Evolutionary conservation across 2,329 filamentous ascomycete genomes (phyloP), one percentile per base, ranked within the genome.

Genomic region (Penicillium olsonii): DNA sequence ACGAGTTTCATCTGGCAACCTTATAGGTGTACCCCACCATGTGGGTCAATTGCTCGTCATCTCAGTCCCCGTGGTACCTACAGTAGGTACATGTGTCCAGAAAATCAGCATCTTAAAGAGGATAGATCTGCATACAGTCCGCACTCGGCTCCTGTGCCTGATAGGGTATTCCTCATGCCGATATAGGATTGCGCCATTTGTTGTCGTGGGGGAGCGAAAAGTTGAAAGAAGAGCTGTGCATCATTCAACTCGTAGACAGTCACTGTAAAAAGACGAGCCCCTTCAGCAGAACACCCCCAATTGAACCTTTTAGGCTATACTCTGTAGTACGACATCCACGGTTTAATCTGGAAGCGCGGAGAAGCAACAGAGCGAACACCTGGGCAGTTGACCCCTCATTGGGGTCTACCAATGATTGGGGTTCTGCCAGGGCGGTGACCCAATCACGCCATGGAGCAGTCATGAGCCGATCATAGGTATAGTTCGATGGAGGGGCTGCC

Each of bases 111-210:
- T 35, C 33, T 17, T 6, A 35, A 35, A 35, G 17, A 35, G 33
- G 33, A 35, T 6, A 18, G 33, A 35, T 35, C 33, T 35, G n/a
- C 43, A 34, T 22, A 26, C 7, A 39, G 17, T 17, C 26, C 22
- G 38, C 8, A 37, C 17, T 34, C 37, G 26, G 11, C 43, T 37
- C 26, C 26, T 10, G 8, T 27, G 46, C 17, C 40, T 41, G 37
- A 49, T 37, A 33, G 29, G 35, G 45, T 15, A 19, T n/a, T 19
- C n/a, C 14, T 18, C 7, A 27, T 19, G 10, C 15, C 12, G 18
- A 18, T 37, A 41, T 47, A 35, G 41, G 57, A 69, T 69, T 67
- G 65, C 67, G 66, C 64, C 65, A 69, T 68, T 59, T 44, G 34
- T 31, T 31, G 29, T n/a, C 29, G n/a, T n/a, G n/a, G n/a, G n/a